Evolutionary conservation across 2,329 filamentous ascomycete genomes (phyloP).

Genomic region (Nemania diffusa): DNA sequence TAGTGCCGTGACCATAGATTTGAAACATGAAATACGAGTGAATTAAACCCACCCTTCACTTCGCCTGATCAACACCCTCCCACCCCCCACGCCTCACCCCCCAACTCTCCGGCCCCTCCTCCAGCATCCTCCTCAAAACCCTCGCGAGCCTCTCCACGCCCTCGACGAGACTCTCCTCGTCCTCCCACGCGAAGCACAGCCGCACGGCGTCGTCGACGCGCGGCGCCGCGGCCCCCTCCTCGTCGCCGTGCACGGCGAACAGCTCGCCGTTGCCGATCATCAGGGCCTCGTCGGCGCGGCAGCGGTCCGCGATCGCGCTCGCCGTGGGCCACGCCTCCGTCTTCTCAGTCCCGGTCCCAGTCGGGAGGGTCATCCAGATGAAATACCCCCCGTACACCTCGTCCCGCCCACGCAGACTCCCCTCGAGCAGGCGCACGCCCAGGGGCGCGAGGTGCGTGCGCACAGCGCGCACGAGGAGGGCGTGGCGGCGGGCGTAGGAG

Average conservation of each 20-base stretch:
- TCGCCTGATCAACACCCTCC: slow-evolving; percentile 18
- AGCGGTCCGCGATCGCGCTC: slow-evolving; percentile 65
- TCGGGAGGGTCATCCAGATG: slow-evolving; percentile 77
- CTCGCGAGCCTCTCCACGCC: slow-evolving; percentile 71
- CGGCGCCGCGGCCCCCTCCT: too few relatives aligned
- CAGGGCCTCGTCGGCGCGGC: slow-evolving; percentile 71
- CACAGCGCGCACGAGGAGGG: slow-evolving; percentile 68
- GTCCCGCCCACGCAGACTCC: slow-evolving; percentile 42
- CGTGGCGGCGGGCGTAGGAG: slow-evolving; percentile 58
- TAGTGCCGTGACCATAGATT: background rate
- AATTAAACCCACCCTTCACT: slow-evolving; percentile 17
- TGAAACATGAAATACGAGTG: background rate
- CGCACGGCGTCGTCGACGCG: slow-evolving; percentile 68
- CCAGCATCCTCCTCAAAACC: slow-evolving; percentile 49
- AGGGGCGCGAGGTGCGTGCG: slow-evolving; percentile 68
- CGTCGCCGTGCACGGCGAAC: slow-evolving; percentile 74
- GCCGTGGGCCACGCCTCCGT: slow-evolving; percentile 56
- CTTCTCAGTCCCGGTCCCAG: slow-evolving; percentile 28
- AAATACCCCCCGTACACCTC: slow-evolving; percentile 82
- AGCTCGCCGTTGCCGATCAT: slow-evolving; percentile 74
- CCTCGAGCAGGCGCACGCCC: slow-evolving; percentile 59
- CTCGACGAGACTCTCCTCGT: slow-evolving; percentile 71
- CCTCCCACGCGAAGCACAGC: slow-evolving; percentile 79
- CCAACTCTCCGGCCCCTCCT: slow-evolving; percentile 36
- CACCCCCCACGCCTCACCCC: background rate